Evolutionary conservation across 1,139 yeast species (phyloP).

Genomic region (Geotrichum klebahnii): DNA sequence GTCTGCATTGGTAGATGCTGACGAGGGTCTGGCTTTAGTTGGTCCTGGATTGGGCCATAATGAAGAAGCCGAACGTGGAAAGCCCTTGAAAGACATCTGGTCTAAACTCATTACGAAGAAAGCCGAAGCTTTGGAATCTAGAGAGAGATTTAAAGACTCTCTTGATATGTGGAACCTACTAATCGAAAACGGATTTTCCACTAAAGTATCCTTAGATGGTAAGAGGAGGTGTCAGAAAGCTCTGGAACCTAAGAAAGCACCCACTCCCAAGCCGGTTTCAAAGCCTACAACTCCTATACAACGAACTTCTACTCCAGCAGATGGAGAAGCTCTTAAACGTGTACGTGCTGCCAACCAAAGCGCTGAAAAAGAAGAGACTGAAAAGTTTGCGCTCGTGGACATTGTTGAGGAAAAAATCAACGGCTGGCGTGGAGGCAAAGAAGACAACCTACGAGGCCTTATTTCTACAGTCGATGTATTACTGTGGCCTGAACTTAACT

Average conservation of each 20-base stretch:
- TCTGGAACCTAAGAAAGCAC: conserved; percentile 41
- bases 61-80: conserved; percentile 48
- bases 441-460: conserved; percentile 70
- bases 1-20: conserved; percentile 53
- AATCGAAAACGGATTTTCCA: conserved; percentile 63
- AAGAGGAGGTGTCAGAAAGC: conserved; percentile 71
- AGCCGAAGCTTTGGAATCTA: conserved; percentile 80
- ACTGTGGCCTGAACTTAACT: conserved; percentile 56
- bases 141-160: conserved; percentile 67
- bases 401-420: conserved; percentile 52
- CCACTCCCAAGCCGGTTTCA: conserved; percentile 4
- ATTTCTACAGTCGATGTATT: conserved; percentile 62
- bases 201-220: conserved; percentile 69
- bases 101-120: conserved; percentile 60
- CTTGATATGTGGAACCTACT: conserved; percentile 57
- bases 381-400: conserved; percentile 58
- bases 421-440: conserved; percentile 70
- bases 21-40: conserved; percentile 56
- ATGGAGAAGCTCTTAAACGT: conserved; percentile 46
- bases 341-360: conserved; percentile 48
- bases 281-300: conserved; percentile 34
- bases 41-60: conserved; percentile 43
- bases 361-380: conserved; percentile 52
- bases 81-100: conserved; percentile 67
- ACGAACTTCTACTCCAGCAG: conserved; percentile 33